Evolutionary conservation across 371 early-diverging fungal genomes (phyloP).

Genomic region (Mortierella sp.): DNA sequence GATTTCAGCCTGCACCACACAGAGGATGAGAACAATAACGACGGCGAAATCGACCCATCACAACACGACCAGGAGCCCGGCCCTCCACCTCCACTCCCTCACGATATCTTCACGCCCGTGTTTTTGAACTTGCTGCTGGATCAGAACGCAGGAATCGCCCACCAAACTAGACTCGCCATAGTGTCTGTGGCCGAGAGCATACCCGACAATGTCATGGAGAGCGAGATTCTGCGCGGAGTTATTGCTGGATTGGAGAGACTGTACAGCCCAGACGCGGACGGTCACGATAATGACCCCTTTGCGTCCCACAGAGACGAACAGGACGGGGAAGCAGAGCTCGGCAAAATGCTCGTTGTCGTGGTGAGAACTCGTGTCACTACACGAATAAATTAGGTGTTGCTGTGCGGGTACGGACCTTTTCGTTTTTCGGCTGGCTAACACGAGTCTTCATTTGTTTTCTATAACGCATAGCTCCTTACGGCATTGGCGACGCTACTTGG

Average conservation of each 20-base stretch:
- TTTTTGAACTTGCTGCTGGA: slow-evolving; percentile 66
- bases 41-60: background rate
- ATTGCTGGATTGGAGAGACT: slow-evolving; percentile 59
- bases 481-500: slow-evolving; percentile 64
- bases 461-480: slow-evolving; percentile 61
- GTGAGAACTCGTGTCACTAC: slow-evolving; percentile 44
- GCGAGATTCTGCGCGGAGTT: slow-evolving; percentile 68
- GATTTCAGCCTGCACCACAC: background rate
- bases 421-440: slow-evolving; percentile 41
- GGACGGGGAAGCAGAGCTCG: slow-evolving; percentile 67
- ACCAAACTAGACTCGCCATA: slow-evolving; percentile 64
- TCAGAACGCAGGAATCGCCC: slow-evolving; percentile 64
- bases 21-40: background rate
- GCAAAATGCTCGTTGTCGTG: slow-evolving; percentile 71
- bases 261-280: slow-evolving; percentile 13
- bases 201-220: slow-evolving; percentile 60
- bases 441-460: background rate
- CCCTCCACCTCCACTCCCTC: slow-evolving; percentile 28
- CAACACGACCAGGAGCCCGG: background rate
- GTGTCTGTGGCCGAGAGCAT: slow-evolving; percentile 64
- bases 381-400: background rate
- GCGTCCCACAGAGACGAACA: slow-evolving; percentile 30
- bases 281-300: slow-evolving; percentile 11
- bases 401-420: background rate
- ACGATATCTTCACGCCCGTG: slow-evolving; percentile 58